Evolutionary conservation across 345 rosid species (phyloP).

Genomic region (Rhizophora apiculata): DNA sequence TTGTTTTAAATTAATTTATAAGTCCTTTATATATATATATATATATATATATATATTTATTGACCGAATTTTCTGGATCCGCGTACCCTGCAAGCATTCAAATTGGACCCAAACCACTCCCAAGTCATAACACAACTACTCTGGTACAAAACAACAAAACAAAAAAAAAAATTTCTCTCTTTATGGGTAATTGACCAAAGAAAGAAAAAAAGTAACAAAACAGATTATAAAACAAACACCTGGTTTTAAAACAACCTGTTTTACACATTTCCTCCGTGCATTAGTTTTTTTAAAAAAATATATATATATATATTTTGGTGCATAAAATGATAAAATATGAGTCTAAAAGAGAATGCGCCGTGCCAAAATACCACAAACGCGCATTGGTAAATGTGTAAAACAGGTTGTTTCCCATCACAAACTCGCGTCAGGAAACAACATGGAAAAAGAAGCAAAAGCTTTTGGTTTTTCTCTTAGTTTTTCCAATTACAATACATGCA

Average conservation of each 20-base stretch:
- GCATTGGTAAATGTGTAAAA: slow-evolving; percentile 19
- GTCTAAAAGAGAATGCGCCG: no score
- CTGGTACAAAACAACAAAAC: background rate
- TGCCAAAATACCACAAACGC: background rate
- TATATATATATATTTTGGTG: no score
- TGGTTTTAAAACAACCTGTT: background rate
- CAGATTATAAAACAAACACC: background rate
- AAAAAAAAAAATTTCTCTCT: background rate
- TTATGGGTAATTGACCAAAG: no score
- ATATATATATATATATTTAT: background rate
- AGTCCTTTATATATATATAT: accelerated
- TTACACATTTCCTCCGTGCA: background rate
- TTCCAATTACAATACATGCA: no score
- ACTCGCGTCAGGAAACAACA: no score
- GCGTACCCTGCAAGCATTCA: slow-evolving; percentile 2
- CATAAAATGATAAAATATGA: no score
- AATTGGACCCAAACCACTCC: slow-evolving; percentile 10
- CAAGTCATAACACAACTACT: background rate
- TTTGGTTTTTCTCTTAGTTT: no score
- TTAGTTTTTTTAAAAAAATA: slow-evolving; percentile 13
- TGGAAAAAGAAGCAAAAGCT: no score
- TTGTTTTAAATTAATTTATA: no score
- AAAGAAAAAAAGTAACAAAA: no score
- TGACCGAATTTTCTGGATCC: background rate
- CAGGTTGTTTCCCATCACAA: no score